A percentile compares a stretch with the other conserved stretches of the same genome.
Conservation (phyloP, 2,329 filamentous ascomycete genomes). For the Helminthosporium solani region DNA sequence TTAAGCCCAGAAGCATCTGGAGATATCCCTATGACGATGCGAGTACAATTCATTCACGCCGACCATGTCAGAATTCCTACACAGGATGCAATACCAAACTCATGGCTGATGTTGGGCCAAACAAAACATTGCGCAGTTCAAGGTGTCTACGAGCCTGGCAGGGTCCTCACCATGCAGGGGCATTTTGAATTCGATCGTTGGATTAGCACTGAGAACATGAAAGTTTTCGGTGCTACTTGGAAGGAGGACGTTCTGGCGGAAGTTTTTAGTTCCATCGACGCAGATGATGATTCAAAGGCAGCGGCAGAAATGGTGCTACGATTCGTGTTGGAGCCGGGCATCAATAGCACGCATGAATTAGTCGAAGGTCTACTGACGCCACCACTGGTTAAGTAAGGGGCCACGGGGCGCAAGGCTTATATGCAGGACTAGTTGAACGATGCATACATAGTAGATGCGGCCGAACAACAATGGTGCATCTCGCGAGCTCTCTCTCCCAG, state of each 20-base stretch:
- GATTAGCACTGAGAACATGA: constrained; percentile 43
- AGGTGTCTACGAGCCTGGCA: constrained; percentile 42
- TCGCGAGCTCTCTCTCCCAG: not conserved
- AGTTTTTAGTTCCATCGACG: constrained; percentile 20
- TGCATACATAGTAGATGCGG: too few species aligned
- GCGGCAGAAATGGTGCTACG: constrained; percentile 35
- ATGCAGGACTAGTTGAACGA: too few species aligned
- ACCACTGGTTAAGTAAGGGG: constrained; percentile 12
- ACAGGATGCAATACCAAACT: constrained; percentile 13
- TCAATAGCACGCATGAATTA: constrained; percentile 1
- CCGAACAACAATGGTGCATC: not conserved
- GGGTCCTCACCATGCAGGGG: constrained; percentile 46
- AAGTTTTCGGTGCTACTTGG: constrained; percentile 37
- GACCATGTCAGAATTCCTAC: constrained; percentile 30
- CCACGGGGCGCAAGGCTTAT: too few species aligned
- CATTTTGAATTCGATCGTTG: constrained; percentile 50
- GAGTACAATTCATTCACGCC: constrained; percentile 45
- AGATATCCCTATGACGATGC: constrained; percentile 14
- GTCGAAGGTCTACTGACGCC: constrained; percentile 23
- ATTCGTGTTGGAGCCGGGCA: constrained; percentile 29
- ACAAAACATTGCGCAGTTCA: constrained; percentile 42
- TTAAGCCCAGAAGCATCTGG: not conserved
- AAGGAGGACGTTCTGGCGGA: constrained; percentile 17
- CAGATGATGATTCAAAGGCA: constrained; percentile 32
- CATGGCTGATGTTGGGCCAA: constrained; percentile 23